Evolutionary conservation across 805 yeast genomes (phyloP), one percentile per base, ranked within the genome.

Genomic region (Pichia cephalocereana): DNA sequence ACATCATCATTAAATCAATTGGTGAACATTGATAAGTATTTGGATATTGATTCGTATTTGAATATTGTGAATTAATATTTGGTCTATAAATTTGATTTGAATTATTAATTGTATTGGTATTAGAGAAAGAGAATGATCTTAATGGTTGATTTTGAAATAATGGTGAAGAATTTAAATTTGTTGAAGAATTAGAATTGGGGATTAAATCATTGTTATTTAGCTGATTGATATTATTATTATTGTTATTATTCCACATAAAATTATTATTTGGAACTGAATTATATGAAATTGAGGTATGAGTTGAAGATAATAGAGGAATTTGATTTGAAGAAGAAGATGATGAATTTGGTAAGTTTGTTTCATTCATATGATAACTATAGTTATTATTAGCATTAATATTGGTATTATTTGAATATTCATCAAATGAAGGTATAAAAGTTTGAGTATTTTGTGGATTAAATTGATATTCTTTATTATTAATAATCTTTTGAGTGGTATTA

Each of bases 111-210:
- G 31, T 15, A 17, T 37, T 38, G 17, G 48, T 19, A 39, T 34
- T 39, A 17, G 52, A 37, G 17, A 49, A 39, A 4, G 52, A 49
- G 7, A 46, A 12, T n/a, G 52, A 49, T 43, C 47, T 46, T n/a
- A 45, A 17, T 6, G 30, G 30, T 17, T 41, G 32, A 30, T 30
- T 30, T 30, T 10, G 14, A 30, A 30, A 30, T 30, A 30, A 30
- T 10, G 32, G 32, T 10, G 32, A 30, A 30, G 32, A 30, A 30
- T 12, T 30, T 8, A 12, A 30, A 30, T 30, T 38, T 8, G 30
- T 9, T 15, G 19, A 30, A 23, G 38, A 38, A 28, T 41, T n/a
- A 6, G 38, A 11, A 18, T 31, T 6, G 4, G 15, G 12, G 15
- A 41, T 15, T 18, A 23, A 15, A 27, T 15, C 26, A 30, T 18